A percentile compares a stretch with the other conserved stretches of the same genome.
These are phyloP conservation scores for Entomortierella lignicola DNA, from an alignment of 192 early-diverging fungal genomes.

Conservation along the genomic window DNA sequence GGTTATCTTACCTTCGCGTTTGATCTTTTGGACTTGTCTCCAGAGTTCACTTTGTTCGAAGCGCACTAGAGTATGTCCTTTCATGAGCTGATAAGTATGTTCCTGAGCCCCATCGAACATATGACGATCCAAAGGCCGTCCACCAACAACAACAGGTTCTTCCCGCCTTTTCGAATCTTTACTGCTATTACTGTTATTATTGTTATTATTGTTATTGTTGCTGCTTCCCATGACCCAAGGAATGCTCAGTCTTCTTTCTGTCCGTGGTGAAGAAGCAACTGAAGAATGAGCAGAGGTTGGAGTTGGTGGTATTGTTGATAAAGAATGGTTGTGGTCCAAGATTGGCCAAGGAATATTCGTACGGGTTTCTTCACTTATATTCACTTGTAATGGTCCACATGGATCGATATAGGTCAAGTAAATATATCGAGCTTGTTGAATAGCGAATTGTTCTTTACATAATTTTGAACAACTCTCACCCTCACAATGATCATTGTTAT, in stretches of 20 bases:
- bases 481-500: not conserved
- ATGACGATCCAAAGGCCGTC: conserved; percentile 63
- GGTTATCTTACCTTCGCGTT: conserved; percentile 54
- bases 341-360: conserved; percentile 81
- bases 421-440: conserved; percentile 73
- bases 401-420: conserved; percentile 80
- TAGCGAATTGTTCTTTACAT: conserved; percentile 23
- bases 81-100: conserved; percentile 79
- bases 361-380: conserved; percentile 75
- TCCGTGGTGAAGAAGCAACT: not conserved
- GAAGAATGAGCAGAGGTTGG: not conserved
- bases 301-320: too few species aligned
- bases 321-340: conserved; percentile 45
- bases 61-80: conserved; percentile 76
- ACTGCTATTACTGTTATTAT: not conserved
- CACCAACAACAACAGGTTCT: not conserved
- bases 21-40: conserved; percentile 58
- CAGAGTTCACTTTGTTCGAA: conserved; percentile 73
- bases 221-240: not conserved
- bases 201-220: not conserved
- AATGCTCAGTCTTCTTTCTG: not conserved
- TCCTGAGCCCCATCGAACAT: conserved; percentile 88
- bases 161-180: not conserved
- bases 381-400: conserved; percentile 76
- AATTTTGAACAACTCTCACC: not conserved